phyloP scores from a whole-genome alignment of 768 basidiomycete genomes.

The Mycena maculata region DNA sequence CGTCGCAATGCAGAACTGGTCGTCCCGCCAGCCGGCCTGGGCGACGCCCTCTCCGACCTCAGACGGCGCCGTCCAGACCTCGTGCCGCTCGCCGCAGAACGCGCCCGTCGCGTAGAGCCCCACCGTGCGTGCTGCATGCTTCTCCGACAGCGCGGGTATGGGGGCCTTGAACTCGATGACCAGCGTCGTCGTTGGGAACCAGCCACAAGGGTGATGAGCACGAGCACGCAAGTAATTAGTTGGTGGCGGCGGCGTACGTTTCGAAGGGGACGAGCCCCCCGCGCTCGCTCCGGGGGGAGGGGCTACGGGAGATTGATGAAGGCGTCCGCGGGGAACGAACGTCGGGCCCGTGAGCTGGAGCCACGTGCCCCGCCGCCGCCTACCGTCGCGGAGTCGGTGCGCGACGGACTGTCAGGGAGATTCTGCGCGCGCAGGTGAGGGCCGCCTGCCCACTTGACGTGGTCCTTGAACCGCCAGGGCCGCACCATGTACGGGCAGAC shows the following conservation, averaged over 20 bases:
- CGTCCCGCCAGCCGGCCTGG: conserved; percentile 64
- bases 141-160: conserved; percentile 56
- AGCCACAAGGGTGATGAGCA: conserved; percentile 47
- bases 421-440: conserved; percentile 54
- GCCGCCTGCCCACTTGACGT: conserved; percentile 55
- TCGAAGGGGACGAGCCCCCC: conserved; percentile 45
- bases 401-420: conserved; percentile 37
- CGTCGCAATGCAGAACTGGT: conserved; percentile 69
- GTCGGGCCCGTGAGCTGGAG: conserved; percentile 48
- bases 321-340: conserved; percentile 69
- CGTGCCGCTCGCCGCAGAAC: conserved; percentile 66
- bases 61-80: conserved; percentile 75
- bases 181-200: conserved; percentile 73
- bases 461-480: conserved; percentile 41
- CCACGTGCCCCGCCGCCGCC: conserved; percentile 53
- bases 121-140: conserved; percentile 63
- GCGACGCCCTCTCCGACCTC: conserved; percentile 49
- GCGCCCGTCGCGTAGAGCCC: conserved; percentile 65
- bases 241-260: conserved; percentile 8
- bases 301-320: conserved; percentile 59
- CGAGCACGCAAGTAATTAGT: neutral
- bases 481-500: conserved; percentile 33
- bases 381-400: conserved; percentile 51
- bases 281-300: conserved; percentile 59
- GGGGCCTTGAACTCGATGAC: conserved; percentile 73